Conservation (phyloP, 2,329 filamentous ascomycete species). For the Atkinsonella hypoxylon region DNA sequence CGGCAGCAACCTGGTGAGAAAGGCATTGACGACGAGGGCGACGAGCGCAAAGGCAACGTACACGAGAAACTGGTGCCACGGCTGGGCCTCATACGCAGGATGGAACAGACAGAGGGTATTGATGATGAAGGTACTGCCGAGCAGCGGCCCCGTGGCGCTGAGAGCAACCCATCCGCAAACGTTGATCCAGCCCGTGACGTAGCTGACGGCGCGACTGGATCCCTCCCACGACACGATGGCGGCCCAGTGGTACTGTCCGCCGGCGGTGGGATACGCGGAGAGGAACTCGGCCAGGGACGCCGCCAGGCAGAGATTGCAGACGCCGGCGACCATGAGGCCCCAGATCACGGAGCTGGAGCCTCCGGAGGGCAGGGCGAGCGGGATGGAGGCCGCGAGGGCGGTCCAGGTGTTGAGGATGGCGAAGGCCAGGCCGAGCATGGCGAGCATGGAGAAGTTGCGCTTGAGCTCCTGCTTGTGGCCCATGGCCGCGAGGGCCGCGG, state of each 20-base stretch:
- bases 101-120: constrained; percentile 52
- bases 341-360: constrained; percentile 62
- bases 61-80: constrained; percentile 65
- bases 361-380: constrained; percentile 50
- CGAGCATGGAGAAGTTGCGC: constrained; percentile 36
- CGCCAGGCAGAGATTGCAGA: constrained; percentile 60
- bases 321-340: constrained; percentile 49
- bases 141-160: constrained; percentile 54
- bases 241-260: constrained; percentile 62
- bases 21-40: constrained; percentile 53
- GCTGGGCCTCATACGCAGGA: constrained; percentile 39
- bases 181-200: constrained; percentile 63
- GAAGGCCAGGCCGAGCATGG: constrained; percentile 35
- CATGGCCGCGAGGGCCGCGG: constrained; percentile 28
- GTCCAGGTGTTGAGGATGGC: constrained; percentile 40
- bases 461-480: constrained; percentile 37
- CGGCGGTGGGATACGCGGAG: constrained; percentile 48
- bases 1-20: constrained; percentile 44
- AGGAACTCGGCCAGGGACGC: constrained; percentile 60
- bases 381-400: constrained; percentile 34
- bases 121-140: constrained; percentile 55
- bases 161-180: constrained; percentile 61
- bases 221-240: constrained; percentile 48
- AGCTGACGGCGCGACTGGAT: constrained; percentile 52
- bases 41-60: constrained; percentile 52